A percentile compares a stretch with the other conserved stretches of the same genome.
Evolutionary conservation across 2,329 filamentous ascomycete genomes (phyloP).

Genomic region (Arthrocladium fulminans): DNA sequence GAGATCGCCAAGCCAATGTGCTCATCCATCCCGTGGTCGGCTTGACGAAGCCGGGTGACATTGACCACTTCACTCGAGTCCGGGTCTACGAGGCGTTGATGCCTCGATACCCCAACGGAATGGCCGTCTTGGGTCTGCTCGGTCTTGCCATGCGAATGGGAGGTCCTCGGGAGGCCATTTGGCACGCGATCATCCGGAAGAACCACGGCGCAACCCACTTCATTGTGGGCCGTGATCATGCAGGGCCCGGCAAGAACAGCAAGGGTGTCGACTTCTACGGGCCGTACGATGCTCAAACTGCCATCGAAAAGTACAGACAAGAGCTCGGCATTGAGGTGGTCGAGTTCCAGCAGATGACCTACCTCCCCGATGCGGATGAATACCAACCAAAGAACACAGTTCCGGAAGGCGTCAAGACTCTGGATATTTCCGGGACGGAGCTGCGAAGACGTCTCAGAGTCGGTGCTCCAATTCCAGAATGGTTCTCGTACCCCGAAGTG

Average conservation of each 20-base stretch:
- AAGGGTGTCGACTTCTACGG: constrained; percentile 95
- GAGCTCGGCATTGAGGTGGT: constrained; percentile 99
- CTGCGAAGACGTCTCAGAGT: constrained; percentile 84
- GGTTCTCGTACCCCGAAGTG: constrained; percentile 99
- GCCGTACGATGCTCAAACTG: constrained; percentile 92
- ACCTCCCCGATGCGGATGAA: constrained; percentile 93
- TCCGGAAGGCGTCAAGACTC: constrained; percentile 68
- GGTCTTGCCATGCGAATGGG: constrained; percentile 99
- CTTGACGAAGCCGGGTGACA: constrained; percentile 97
- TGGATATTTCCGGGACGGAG: constrained; percentile 82
- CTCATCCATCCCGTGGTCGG: constrained; percentile 98
- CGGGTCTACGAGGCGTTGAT: constrained; percentile 97
- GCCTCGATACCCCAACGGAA: constrained; percentile 95
- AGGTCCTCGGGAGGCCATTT: constrained; percentile 94
- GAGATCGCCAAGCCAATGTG: constrained; percentile 92
- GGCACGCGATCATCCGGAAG: constrained; percentile 99
- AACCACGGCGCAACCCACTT: constrained; percentile 99
- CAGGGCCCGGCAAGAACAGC: constrained; percentile 96
- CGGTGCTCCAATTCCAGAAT: constrained; percentile 91
- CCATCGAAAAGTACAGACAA: constrained; percentile 89
- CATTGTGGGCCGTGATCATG: constrained; percentile 97
- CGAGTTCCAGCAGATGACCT: constrained; percentile 99
- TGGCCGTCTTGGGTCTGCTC: constrained; percentile 91
- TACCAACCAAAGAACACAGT: constrained; percentile 92
- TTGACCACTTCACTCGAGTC: constrained; percentile 98